Evolutionary conservation across 345 rosid species (phyloP).

Genomic region (Eucalyptus lansdowneana): DNA sequence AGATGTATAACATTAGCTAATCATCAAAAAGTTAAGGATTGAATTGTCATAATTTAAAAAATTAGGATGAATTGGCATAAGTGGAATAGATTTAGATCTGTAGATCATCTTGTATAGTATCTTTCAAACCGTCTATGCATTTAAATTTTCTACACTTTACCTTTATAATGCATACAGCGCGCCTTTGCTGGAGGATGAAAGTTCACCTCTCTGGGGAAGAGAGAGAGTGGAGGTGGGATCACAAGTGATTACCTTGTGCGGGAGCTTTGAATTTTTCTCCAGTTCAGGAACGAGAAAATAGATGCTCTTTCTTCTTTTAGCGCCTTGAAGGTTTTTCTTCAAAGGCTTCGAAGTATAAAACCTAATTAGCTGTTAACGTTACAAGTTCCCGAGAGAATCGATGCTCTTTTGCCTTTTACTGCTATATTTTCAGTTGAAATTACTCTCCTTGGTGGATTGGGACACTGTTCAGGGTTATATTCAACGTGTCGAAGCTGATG

Average conservation of each 20-base stretch:
- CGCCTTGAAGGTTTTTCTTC: neutral
- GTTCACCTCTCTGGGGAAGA: neutral
- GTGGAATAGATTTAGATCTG: constrained; percentile 1
- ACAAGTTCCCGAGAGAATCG: neutral
- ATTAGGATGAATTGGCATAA: neutral
- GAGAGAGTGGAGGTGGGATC: neutral
- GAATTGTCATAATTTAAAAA: too few species aligned
- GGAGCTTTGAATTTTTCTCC: neutral
- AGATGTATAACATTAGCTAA: rapidly evolving
- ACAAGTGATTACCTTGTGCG: neutral
- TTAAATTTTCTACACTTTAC: neutral
- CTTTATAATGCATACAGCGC: neutral
- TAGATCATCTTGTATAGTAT: neutral
- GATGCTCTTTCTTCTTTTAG: neutral
- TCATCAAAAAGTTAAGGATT: too few species aligned
- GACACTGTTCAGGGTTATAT: constrained; percentile 28
- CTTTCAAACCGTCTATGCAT: neutral
- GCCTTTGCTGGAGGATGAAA: neutral
- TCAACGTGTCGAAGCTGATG: constrained; percentile 41
- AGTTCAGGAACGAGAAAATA: neutral
- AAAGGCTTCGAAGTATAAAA: neutral
- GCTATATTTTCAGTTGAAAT: neutral
- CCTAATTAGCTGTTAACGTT: neutral
- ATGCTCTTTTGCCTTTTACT: neutral
- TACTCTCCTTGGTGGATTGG: neutral